Evolutionary conservation across 768 basidiomycete genomes (phyloP).

Genomic region (Termitomyces sp.): DNA sequence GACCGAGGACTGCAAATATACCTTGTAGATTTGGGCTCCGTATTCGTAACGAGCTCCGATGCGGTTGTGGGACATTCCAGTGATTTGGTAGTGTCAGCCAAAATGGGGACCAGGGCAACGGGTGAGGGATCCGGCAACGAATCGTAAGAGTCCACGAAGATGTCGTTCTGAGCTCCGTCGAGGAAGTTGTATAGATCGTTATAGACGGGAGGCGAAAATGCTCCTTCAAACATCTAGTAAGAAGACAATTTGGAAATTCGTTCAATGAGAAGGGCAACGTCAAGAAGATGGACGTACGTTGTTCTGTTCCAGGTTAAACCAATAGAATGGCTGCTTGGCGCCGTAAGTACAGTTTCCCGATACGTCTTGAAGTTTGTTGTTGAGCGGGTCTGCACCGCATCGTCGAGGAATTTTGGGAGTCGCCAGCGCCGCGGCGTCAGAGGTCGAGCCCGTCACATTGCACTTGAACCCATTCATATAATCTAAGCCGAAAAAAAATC

Average conservation of each 20-base stretch:
- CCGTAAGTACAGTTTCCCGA: not conserved
- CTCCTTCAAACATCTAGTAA: slow-evolving; percentile 62
- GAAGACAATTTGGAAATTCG: not conserved
- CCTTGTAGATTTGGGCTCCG: not conserved
- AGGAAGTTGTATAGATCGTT: slow-evolving; percentile 57
- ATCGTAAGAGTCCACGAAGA: slow-evolving; percentile 60
- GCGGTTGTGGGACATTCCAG: not conserved
- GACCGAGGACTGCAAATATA: not conserved
- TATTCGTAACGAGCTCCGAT: not conserved
- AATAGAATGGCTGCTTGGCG: not conserved
- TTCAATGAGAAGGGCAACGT: not conserved
- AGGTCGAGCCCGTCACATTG: not conserved
- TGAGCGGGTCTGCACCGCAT: not conserved
- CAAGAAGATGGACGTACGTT: not conserved
- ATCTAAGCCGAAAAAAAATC: not conserved
- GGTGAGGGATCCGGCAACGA: slow-evolving; percentile 41
- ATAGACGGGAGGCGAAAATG: slow-evolving; percentile 45
- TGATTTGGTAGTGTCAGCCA: slow-evolving; percentile 18
- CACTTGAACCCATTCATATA: not conserved
- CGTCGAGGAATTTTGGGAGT: not conserved
- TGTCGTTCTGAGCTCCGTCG: slow-evolving; percentile 73
- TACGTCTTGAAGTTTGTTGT: not conserved
- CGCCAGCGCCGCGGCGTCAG: not conserved
- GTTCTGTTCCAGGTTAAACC: not conserved
- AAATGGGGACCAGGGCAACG: slow-evolving; percentile 32